Evolutionary conservation across 805 yeast genomes (phyloP).

Genomic region (Lachancea lanzarotensis): DNA sequence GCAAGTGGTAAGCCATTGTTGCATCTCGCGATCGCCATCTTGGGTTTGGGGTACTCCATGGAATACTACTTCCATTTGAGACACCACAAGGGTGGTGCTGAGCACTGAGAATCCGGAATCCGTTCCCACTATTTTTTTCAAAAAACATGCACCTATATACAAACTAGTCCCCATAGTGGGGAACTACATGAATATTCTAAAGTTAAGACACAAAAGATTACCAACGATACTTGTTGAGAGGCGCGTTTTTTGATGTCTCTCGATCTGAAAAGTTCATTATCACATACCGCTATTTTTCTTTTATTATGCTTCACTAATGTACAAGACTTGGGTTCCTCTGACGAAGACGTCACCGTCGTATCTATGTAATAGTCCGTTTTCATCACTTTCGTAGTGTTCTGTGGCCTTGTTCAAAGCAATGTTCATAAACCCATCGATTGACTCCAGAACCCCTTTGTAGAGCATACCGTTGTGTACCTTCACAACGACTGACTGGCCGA

Average conservation of each 20-base stretch:
- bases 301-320: conserved; percentile 30
- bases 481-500: conserved; percentile 74
- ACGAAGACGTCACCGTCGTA: conserved; percentile 31
- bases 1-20: conserved; percentile 78
- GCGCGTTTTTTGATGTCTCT: not conserved
- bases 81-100: conserved; percentile 48
- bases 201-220: not conserved
- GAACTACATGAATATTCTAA: conserved; percentile 7
- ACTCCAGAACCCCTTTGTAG: conserved; percentile 68
- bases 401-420: conserved; percentile 74
- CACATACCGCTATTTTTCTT: conserved; percentile 2
- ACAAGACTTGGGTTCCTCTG: conserved; percentile 34
- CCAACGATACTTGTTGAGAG: not conserved
- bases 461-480: conserved; percentile 83
- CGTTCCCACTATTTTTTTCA: not conserved
- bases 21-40: conserved; percentile 64
- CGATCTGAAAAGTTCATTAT: not conserved
- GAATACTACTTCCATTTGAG: conserved; percentile 89
- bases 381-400: conserved; percentile 41
- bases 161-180: not conserved
- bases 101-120: conserved; percentile 22
- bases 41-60: conserved; percentile 77
- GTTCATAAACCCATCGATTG: conserved; percentile 97
- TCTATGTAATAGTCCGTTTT: conserved; percentile 27
- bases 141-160: conserved; percentile 3